Conservation (phyloP, 2,329 filamentous ascomycete species). For the Fusarium pseudonygamai region DNA sequence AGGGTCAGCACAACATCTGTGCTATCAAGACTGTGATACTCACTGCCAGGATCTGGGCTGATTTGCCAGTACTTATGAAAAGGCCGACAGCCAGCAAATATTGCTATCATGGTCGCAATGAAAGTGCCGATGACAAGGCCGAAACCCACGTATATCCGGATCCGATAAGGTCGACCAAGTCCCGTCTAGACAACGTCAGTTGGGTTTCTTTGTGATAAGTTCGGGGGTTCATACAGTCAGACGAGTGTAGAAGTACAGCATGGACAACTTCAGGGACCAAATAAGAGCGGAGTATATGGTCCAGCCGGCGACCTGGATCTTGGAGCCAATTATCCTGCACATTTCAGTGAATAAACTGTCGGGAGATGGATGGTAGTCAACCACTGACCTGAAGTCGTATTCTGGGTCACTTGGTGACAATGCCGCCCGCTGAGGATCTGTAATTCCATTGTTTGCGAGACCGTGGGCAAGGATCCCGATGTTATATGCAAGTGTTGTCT, state of each 20-base stretch:
- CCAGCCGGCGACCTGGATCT: constrained; percentile 65
- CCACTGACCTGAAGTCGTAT: constrained; percentile 47
- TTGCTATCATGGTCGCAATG: constrained; percentile 57
- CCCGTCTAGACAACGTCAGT: constrained; percentile 45
- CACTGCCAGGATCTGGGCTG: constrained; percentile 64
- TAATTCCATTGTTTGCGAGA: constrained; percentile 65
- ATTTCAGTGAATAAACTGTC: background rate
- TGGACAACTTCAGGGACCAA: constrained; percentile 64
- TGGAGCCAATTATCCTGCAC: constrained; percentile 59
- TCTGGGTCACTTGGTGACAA: constrained; percentile 55
- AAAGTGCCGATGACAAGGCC: constrained; percentile 58
- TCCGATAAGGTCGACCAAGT: constrained; percentile 50
- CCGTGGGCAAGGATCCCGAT: constrained; percentile 58
- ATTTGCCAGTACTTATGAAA: constrained; percentile 67
- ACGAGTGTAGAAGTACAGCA: constrained; percentile 64
- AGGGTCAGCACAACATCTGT: background rate
- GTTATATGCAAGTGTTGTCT: constrained; percentile 60
- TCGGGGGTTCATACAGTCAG: constrained; percentile 50
- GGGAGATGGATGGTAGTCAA: accelerated
- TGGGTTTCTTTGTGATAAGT: too few species aligned
- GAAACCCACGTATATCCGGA: constrained; percentile 60
- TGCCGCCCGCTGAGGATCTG: constrained; percentile 54
- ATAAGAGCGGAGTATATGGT: constrained; percentile 61
- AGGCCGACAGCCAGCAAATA: constrained; percentile 61
- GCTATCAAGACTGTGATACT: constrained; percentile 31